Percentiles rank a stretch among this genome's conserved stretches.
These are phyloP conservation scores for Fusarium austroafricanum DNA, from an alignment of 2,329 filamentous ascomycete genomes.

Conservation along the genomic window DNA sequence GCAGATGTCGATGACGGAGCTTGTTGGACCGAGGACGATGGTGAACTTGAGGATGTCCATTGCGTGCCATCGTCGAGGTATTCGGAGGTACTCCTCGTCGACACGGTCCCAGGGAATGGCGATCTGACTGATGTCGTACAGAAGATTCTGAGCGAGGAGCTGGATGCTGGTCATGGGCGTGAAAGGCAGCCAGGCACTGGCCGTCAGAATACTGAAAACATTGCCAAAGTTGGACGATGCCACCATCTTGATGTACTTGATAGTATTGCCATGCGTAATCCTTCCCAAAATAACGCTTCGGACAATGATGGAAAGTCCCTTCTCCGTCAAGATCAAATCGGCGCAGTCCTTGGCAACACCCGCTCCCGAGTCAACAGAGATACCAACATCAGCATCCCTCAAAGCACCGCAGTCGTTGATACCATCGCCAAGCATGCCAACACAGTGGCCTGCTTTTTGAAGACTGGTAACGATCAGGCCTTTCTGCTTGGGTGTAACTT, in stretches of 20 bases:
- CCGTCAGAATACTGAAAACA: slow-evolving; percentile 5
- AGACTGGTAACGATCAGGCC: not conserved
- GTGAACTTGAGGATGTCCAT: not conserved
- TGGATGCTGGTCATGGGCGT: slow-evolving; percentile 7
- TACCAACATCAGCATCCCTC: slow-evolving; percentile 4
- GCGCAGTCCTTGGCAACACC: not conserved
- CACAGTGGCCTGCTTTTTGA: not conserved
- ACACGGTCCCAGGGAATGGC: slow-evolving; percentile 11
- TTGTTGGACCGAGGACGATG: not conserved
- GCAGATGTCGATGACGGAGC: slow-evolving; percentile 3
- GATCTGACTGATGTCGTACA: slow-evolving; percentile 2
- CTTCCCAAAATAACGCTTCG: not conserved
- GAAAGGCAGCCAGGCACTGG: slow-evolving; percentile 1
- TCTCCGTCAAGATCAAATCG: slow-evolving; percentile 7
- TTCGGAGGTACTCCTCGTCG: not conserved
- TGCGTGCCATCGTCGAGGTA: not conserved
- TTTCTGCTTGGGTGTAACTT: slow-evolving; percentile 5
- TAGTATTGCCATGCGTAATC: not conserved
- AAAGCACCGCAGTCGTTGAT: slow-evolving; percentile 2
- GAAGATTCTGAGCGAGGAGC: not conserved
- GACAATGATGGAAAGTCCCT: not conserved
- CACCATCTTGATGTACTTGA: slow-evolving; percentile 12
- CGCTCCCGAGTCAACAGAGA: slow-evolving; percentile 5
- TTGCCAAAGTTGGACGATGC: slow-evolving; percentile 8
- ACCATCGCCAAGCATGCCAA: not conserved